Conservation (phyloP, 768 basidiomycete species). For the Ramaria rubella region DNA sequence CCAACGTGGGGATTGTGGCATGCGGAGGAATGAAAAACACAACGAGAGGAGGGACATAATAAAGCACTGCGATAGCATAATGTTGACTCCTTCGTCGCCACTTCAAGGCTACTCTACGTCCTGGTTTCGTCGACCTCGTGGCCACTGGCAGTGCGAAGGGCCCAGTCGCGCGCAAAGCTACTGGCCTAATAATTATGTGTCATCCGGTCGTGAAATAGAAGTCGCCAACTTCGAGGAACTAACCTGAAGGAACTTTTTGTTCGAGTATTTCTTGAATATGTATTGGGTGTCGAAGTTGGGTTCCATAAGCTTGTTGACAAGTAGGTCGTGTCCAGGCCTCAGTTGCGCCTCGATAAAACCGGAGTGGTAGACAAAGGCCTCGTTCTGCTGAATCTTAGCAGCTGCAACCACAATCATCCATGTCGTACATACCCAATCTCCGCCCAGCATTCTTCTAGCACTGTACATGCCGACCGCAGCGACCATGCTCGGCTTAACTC, state of each 20-base stretch:
- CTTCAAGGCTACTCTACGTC: background rate
- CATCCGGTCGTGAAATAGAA: background rate
- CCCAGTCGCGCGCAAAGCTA: conserved; percentile 37
- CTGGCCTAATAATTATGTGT: conserved; percentile 1
- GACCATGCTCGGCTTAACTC: conserved; percentile 87
- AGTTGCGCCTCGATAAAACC: conserved; percentile 87
- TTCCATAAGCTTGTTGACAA: conserved; percentile 79
- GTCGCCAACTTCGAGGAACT: conserved; percentile 14
- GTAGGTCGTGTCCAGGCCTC: conserved; percentile 67
- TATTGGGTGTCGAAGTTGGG: conserved; percentile 75
- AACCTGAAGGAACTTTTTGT: conserved; percentile 96
- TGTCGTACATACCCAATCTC: conserved; percentile 79
- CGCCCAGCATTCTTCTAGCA: conserved; percentile 87
- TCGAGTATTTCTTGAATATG: conserved; percentile 92
- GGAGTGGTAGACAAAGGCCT: conserved; percentile 88
- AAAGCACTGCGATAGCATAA: conserved; percentile 4
- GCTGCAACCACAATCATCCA: conserved; percentile 14
- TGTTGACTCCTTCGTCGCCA: background rate
- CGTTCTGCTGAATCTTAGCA: conserved; percentile 52
- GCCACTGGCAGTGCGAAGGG: conserved; percentile 12
- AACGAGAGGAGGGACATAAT: background rate
- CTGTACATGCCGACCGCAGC: conserved; percentile 98
- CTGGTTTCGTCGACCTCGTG: background rate
- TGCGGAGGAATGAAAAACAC: background rate
- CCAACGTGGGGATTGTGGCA: background rate